A percentile compares a stretch with the other conserved stretches of the same genome.
Evolutionary conservation across 108 stramenopile genomes (phyloP).

Genomic region (Skeletonema grethae): DNA sequence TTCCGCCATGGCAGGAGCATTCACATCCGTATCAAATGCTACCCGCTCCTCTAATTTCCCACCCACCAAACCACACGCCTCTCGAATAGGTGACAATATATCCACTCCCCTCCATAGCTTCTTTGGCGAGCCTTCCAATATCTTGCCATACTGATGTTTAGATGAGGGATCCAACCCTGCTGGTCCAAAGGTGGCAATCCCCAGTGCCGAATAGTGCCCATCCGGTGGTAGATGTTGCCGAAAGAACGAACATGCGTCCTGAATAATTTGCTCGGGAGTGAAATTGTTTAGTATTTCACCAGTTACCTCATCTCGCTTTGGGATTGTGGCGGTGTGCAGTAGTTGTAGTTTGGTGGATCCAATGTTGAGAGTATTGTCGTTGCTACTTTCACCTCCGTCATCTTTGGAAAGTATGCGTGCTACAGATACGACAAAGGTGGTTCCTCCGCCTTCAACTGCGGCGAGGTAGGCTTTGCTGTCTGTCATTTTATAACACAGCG

Average conservation of each 20-base stretch:
- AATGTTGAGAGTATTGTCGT: conserved; percentile 17
- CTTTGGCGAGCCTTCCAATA: conserved; percentile 91
- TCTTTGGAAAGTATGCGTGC: conserved; percentile 35
- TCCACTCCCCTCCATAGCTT: conserved; percentile 81
- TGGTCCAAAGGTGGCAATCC: conserved; percentile 95
- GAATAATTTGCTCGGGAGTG: conserved; percentile 54
- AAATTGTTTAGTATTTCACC: background rate
- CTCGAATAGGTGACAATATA: conserved; percentile 62
- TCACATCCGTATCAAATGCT: conserved; percentile 95
- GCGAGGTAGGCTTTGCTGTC: conserved; percentile 48
- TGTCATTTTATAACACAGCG: no score
- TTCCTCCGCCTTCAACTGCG: conserved; percentile 96
- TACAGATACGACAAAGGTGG: conserved; percentile 88
- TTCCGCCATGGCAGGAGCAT: conserved; percentile 96
- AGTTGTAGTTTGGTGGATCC: conserved; percentile 41
- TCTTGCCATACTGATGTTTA: conserved; percentile 72
- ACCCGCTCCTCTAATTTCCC: conserved; percentile 25
- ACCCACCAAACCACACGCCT: conserved; percentile 49
- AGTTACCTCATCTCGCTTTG: conserved; percentile 49
- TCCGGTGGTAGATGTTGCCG: conserved; percentile 24
- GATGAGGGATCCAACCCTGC: conserved; percentile 61
- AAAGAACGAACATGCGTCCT: conserved; percentile 57
- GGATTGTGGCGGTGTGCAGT: conserved; percentile 51
- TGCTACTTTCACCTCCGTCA: conserved; percentile 17
- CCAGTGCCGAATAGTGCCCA: conserved; percentile 72